Conservation (phyloP, 805 yeast species). For the Starmerella asiatica region DNA sequence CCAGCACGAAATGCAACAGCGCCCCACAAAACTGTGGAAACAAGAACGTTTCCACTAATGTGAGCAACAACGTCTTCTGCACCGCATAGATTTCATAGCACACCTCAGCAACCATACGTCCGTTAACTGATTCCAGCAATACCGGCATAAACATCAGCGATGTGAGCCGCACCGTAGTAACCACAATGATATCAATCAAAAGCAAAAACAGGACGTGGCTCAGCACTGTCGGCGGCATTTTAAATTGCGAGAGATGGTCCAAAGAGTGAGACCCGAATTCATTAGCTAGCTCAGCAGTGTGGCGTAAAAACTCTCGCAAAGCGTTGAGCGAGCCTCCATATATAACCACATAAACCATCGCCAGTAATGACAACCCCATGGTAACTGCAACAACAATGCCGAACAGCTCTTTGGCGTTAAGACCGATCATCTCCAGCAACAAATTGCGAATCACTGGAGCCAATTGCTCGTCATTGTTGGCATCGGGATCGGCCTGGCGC, state of each 20-base stretch:
- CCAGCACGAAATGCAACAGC: conserved; percentile 51
- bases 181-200: neutral
- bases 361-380: too few species aligned
- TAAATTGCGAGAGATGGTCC: too few species aligned
- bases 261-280: too few species aligned
- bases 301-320: too few species aligned
- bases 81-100: conserved; percentile 32
- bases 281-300: too few species aligned
- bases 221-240: conserved; percentile 3
- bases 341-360: neutral
- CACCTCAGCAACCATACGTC: conserved; percentile 8
- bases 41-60: conserved; percentile 63
- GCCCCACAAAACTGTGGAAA: conserved; percentile 83
- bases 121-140: conserved; percentile 8
- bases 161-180: conserved; percentile 1
- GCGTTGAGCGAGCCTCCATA: too few species aligned
- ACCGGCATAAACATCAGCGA: conserved; percentile 7
- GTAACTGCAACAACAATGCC: too few species aligned
- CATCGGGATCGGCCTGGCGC: neutral
- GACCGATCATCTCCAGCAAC: neutral
- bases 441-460: neutral
- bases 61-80: conserved; percentile 58
- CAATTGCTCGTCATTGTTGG: neutral
- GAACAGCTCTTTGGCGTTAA: neutral
- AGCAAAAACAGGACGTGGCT: conserved; percentile 1